phyloP scores from a whole-genome alignment of 257 asterid species.

The Anisodus acutangulus region DNA sequence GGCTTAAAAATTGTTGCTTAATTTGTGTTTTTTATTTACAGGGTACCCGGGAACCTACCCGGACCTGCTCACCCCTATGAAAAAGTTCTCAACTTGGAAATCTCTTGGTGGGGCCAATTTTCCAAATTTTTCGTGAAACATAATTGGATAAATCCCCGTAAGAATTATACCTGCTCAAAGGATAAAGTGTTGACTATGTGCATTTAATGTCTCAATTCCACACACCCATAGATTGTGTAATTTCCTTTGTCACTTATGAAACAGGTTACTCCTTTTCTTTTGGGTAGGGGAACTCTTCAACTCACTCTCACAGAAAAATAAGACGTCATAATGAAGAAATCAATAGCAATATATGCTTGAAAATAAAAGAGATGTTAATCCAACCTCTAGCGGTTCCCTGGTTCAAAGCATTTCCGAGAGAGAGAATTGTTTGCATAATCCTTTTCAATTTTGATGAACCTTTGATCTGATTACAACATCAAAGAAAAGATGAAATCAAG shows the following conservation, averaged over 20 bases:
- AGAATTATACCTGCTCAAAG: background rate
- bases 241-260: background rate
- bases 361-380: conserved; percentile 36
- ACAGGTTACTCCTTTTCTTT: background rate
- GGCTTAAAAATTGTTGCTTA: too few species aligned
- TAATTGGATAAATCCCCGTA: background rate
- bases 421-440: conserved; percentile 95
- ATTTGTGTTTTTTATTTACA: too few species aligned
- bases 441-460: conserved; percentile 82
- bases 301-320: background rate
- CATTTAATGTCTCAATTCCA: conserved; percentile 14
- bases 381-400: conserved; percentile 97
- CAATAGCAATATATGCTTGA: conserved; percentile 24
- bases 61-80: too few species aligned
- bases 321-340: background rate
- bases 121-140: background rate
- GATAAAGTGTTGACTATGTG: background rate
- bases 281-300: conserved; percentile 16
- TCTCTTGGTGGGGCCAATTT: conserved; percentile 1
- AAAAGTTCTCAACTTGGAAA: background rate
- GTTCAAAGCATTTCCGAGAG: conserved; percentile 92
- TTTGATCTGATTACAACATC: conserved; percentile 70
- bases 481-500: conserved; percentile 25
- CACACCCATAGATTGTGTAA: background rate
- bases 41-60: too few species aligned